phyloP scores from a whole-genome alignment of 768 basidiomycete species.

The Russula sp. region DNA sequence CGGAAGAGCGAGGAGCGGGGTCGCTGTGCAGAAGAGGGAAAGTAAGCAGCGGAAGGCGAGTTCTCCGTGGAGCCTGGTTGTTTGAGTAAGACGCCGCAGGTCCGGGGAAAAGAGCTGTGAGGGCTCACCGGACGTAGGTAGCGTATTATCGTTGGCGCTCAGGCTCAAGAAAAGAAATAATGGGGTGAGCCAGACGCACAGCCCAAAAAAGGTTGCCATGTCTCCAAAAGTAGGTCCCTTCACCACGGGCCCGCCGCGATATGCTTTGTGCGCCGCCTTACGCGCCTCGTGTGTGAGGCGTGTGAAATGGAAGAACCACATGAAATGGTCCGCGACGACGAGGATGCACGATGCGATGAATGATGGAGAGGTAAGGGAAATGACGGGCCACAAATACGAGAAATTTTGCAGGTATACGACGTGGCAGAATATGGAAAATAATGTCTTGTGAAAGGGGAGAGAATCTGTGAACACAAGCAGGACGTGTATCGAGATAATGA shows the following conservation, averaged over 20 bases:
- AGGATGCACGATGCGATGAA: slow-evolving; percentile 84
- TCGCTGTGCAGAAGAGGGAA: slow-evolving; percentile 26
- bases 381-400: slow-evolving; percentile 83
- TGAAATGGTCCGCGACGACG: slow-evolving; percentile 86
- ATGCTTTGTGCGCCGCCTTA: slow-evolving; percentile 36
- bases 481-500: slow-evolving; percentile 70
- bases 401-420: slow-evolving; percentile 91
- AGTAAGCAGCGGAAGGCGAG: slow-evolving; percentile 25
- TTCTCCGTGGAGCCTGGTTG: background rate
- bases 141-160: slow-evolving; percentile 93
- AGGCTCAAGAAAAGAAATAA: slow-evolving; percentile 93
- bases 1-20: slow-evolving; percentile 62
- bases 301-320: slow-evolving; percentile 97
- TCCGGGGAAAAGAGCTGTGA: slow-evolving; percentile 25
- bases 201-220: slow-evolving; percentile 76
- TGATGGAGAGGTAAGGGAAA: slow-evolving; percentile 77
- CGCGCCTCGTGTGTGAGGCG: slow-evolving; percentile 58
- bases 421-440: slow-evolving; percentile 82
- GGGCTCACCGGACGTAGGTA: slow-evolving; percentile 48
- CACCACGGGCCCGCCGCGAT: slow-evolving; percentile 37
- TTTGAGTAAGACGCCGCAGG: slow-evolving; percentile 24
- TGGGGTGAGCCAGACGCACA: slow-evolving; percentile 86
- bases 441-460: slow-evolving; percentile 66
- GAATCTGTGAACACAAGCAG: slow-evolving; percentile 75
- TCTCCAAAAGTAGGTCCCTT: slow-evolving; percentile 46